Evolutionary conservation across 495 filamentous ascomycete genomes (phyloP).

Genomic region (Cladorrhinum samala): DNA sequence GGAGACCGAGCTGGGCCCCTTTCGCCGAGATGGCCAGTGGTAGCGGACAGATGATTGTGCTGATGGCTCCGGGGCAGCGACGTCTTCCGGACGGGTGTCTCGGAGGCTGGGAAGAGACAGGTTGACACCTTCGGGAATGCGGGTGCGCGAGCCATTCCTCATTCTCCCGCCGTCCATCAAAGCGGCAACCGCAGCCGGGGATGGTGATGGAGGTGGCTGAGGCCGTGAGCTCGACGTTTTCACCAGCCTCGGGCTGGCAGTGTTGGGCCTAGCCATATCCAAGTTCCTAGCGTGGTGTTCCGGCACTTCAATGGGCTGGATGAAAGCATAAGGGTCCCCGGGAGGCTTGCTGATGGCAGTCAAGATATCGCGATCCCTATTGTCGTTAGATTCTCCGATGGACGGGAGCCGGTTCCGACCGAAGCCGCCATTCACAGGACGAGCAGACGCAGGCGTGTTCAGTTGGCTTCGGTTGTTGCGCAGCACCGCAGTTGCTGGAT

Average conservation of each 20-base stretch:
- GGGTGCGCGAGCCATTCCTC: slow-evolving; percentile 67
- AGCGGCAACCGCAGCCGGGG: slow-evolving; percentile 35
- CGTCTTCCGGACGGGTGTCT: slow-evolving; percentile 42
- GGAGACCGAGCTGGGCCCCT: slow-evolving; percentile 41
- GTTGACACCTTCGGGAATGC: slow-evolving; percentile 77
- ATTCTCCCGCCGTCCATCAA: slow-evolving; percentile 50
- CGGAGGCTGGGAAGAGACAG: slow-evolving; percentile 61
- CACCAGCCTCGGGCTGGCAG: slow-evolving; percentile 47
- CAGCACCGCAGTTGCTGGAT: slow-evolving; percentile 60
- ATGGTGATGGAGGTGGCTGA: slow-evolving; percentile 47
- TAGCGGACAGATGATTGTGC: slow-evolving; percentile 34
- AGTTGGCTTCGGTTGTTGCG: slow-evolving; percentile 51
- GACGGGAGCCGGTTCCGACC: slow-evolving; percentile 68
- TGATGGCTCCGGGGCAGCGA: slow-evolving; percentile 47
- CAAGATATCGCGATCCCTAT: slow-evolving; percentile 28
- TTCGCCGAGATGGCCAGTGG: slow-evolving; percentile 43
- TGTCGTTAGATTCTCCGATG: slow-evolving; percentile 65
- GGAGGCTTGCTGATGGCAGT: slow-evolving; percentile 18
- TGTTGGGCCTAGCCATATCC: slow-evolving; percentile 34
- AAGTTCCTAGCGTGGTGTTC: slow-evolving; percentile 10
- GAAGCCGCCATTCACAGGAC: slow-evolving; percentile 60
- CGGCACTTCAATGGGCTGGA: slow-evolving; percentile 13
- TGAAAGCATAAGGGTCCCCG: slow-evolving; percentile 17
- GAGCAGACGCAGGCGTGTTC: slow-evolving; percentile 64
- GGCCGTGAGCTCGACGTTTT: slow-evolving; percentile 26